Evolutionary conservation across 345 rosid species (phyloP).

Genomic region (Populus alba): DNA sequence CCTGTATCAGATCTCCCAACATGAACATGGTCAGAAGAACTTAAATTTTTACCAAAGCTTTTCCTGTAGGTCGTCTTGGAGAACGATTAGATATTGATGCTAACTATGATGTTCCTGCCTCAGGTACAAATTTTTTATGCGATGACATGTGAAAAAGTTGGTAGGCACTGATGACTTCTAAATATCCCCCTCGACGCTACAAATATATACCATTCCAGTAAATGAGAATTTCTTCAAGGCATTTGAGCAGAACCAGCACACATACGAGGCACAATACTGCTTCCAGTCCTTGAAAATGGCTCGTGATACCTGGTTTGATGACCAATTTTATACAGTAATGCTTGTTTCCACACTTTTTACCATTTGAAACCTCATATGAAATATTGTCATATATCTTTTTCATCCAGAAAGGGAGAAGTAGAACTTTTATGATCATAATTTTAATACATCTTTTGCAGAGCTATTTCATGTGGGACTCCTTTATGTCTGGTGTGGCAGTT

Average conservation of each 20-base stretch:
- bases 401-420: neutral
- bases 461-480: constrained; percentile 96
- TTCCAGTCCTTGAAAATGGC: constrained; percentile 71
- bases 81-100: constrained; percentile 69
- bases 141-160: too few relatives aligned
- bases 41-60: constrained; percentile 23
- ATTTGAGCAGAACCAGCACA: constrained; percentile 55
- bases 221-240: constrained; percentile 50
- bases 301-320: constrained; percentile 64
- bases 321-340: constrained; percentile 54
- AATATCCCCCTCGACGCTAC: constrained; percentile 85
- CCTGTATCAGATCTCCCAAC: too few relatives aligned
- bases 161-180: too few relatives aligned
- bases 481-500: constrained; percentile 72
- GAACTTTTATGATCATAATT: neutral
- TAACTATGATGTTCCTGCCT: constrained; percentile 80
- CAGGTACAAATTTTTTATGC: constrained; percentile 31
- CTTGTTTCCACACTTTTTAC: neutral
- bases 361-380: neutral
- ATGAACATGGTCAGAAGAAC: too few relatives aligned
- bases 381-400: neutral
- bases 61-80: constrained; percentile 55
- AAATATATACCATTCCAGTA: constrained; percentile 58
- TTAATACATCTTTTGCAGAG: constrained; percentile 38
- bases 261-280: constrained; percentile 79